A percentile compares a stretch with the other conserved stretches of the same genome.
These are phyloP conservation scores for Butyriboletus loyo DNA, from an alignment of 768 basidiomycete species.

Conservation along the genomic window DNA sequence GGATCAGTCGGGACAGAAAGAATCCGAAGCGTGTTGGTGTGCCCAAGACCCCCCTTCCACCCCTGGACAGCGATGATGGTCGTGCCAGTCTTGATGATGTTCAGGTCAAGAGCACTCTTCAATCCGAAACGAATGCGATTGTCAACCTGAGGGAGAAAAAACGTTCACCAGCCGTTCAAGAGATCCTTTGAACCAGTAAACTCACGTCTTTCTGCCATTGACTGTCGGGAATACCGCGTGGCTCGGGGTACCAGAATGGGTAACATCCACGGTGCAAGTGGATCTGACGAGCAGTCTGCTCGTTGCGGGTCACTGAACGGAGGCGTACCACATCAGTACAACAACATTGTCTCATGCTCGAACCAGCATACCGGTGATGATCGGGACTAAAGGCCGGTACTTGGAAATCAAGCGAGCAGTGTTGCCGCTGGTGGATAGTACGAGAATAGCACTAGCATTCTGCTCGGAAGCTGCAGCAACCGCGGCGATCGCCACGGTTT, in stretches of 20 bases:
- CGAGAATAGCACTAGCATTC: constrained; percentile 90
- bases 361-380: constrained; percentile 75
- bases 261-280: constrained; percentile 97
- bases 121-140: constrained; percentile 90
- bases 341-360: not conserved
- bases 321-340: constrained; percentile 3
- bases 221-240: constrained; percentile 79
- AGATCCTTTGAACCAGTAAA: not conserved
- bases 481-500: constrained; percentile 95
- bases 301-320: constrained; percentile 83
- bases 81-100: constrained; percentile 83
- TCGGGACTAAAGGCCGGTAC: constrained; percentile 90
- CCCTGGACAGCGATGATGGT: constrained; percentile 96
- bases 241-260: constrained; percentile 95
- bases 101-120: constrained; percentile 75
- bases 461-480: constrained; percentile 96
- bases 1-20: constrained; percentile 78
- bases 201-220: constrained; percentile 98
- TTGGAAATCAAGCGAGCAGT: constrained; percentile 95
- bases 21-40: constrained; percentile 89
- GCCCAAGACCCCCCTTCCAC: constrained; percentile 98
- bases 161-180: constrained; percentile 10
- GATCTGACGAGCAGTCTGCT: constrained; percentile 93
- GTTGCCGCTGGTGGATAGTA: constrained; percentile 95
- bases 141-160: constrained; percentile 57